Conservation (phyloP, 2,329 filamentous ascomycete species). For the Onygenales sp. region DNA sequence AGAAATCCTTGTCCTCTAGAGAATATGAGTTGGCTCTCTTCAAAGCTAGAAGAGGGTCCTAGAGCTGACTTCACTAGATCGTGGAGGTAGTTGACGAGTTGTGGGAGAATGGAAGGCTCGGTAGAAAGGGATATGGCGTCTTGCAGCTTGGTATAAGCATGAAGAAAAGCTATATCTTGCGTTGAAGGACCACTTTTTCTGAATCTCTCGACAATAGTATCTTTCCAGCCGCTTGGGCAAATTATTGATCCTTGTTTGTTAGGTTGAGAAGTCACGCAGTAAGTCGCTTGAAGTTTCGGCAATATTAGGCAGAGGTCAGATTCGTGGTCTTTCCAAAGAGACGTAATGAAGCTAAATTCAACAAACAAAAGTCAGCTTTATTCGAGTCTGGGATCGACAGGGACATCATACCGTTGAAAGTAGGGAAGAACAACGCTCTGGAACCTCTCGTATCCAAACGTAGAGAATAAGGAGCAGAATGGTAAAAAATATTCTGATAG, state of each 20-base stretch:
- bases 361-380: conserved; percentile 8
- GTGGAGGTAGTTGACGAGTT: conserved; percentile 56
- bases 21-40: conserved; percentile 58
- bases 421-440: conserved; percentile 66
- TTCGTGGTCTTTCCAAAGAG: conserved; percentile 61
- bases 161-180: conserved; percentile 57
- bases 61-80: conserved; percentile 58
- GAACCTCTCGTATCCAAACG: conserved; percentile 66
- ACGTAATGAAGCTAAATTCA: conserved; percentile 56
- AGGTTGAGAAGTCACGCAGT: conserved; percentile 43
- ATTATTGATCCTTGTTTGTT: conserved; percentile 29
- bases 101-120: conserved; percentile 56
- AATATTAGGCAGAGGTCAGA: conserved; percentile 60
- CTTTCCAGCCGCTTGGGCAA: conserved; percentile 51
- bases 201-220: conserved; percentile 62
- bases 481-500: conserved; percentile 67
- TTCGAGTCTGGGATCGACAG: not conserved
- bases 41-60: conserved; percentile 49
- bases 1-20: conserved; percentile 67
- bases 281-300: conserved; percentile 46
- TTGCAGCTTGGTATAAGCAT: conserved; percentile 55
- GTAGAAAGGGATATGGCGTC: conserved; percentile 46
- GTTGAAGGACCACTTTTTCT: conserved; percentile 37
- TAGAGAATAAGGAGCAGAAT: conserved; percentile 74
- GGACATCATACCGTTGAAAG: conserved; percentile 58